A percentile compares a stretch with the other conserved stretches of the same genome.
These are phyloP conservation scores for Kockiozyma suomiensis DNA, from an alignment of 805 yeast genomes.

Conservation along the genomic window DNA sequence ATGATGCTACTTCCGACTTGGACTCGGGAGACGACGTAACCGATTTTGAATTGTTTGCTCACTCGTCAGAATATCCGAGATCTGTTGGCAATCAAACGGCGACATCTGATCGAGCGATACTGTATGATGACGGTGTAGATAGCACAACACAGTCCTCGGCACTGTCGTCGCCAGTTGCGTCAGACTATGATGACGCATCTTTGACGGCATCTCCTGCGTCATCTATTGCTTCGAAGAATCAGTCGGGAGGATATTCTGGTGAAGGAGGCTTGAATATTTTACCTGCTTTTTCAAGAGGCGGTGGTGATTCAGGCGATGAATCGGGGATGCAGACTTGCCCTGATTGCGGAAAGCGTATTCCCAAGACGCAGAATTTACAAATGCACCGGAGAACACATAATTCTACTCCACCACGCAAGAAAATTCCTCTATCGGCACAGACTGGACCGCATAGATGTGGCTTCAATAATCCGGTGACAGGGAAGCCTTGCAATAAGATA, in stretches of 20 bases:
- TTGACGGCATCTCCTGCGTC: conserved; percentile 17
- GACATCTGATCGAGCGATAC: background rate
- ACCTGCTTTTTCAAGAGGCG: conserved; percentile 1
- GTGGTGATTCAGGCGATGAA: conserved; percentile 11
- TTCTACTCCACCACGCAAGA: conserved; percentile 29
- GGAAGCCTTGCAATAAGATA: conserved; percentile 68
- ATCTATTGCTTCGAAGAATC: conserved; percentile 7
- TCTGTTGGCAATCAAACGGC: background rate
- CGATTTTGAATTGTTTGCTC: conserved; percentile 17
- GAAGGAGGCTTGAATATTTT: conserved; percentile 5
- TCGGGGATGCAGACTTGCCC: conserved; percentile 12
- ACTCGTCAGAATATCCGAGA: conserved; percentile 10
- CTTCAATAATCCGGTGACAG: conserved; percentile 61
- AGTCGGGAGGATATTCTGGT: background rate
- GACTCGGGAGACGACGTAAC: conserved; percentile 17
- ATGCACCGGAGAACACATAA: conserved; percentile 21
- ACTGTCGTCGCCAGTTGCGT: conserved; percentile 19
- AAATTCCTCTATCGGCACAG: conserved; percentile 30
- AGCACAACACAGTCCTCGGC: conserved; percentile 20
- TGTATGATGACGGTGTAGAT: background rate
- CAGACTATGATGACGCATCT: conserved; percentile 21
- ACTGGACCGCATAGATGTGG: conserved; percentile 53
- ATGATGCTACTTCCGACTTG: conserved; percentile 11
- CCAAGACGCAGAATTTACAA: conserved; percentile 17
- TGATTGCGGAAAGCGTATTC: conserved; percentile 27